These are phyloP conservation scores for Xylaria digitata DNA, from an alignment of 2,329 filamentous ascomycete species.

Conservation along the genomic window DNA sequence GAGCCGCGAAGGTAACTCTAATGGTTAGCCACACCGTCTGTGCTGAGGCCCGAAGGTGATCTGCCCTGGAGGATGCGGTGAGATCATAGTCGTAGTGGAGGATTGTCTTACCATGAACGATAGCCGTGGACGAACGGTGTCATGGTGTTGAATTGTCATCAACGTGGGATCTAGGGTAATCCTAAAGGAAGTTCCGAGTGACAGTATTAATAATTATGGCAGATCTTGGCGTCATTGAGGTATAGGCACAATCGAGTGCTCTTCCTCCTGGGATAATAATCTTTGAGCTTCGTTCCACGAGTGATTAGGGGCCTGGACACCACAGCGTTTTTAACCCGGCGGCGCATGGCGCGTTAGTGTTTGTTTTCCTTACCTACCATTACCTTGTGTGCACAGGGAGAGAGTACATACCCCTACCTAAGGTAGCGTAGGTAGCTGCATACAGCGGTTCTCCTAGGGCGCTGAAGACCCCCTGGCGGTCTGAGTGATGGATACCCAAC, in stretches of 20 bases:
- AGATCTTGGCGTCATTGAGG: background rate
- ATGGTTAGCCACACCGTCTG: constrained; percentile 17
- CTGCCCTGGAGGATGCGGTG: constrained; percentile 18
- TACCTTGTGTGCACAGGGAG: too few relatives aligned
- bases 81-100: constrained; percentile 17
- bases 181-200: constrained; percentile 5
- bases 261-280: too few relatives aligned
- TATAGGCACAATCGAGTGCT: background rate
- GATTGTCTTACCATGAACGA: constrained; percentile 17
- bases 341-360: background rate
- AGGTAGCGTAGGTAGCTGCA: background rate
- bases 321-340: background rate
- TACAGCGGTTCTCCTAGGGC: background rate
- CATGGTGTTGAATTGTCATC: constrained; percentile 13
- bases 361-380: too few relatives aligned
- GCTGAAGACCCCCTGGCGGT: background rate
- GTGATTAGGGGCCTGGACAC: background rate
- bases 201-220: constrained; percentile 8
- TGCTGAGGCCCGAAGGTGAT: constrained; percentile 12
- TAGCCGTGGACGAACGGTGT: background rate
- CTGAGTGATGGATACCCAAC: background rate
- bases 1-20: constrained; percentile 14
- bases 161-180: constrained; percentile 1
- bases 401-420: too few relatives aligned
- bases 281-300: background rate